Conservation (phyloP, 257 asterid genomes). For the Linderniella brevidens region DNA sequence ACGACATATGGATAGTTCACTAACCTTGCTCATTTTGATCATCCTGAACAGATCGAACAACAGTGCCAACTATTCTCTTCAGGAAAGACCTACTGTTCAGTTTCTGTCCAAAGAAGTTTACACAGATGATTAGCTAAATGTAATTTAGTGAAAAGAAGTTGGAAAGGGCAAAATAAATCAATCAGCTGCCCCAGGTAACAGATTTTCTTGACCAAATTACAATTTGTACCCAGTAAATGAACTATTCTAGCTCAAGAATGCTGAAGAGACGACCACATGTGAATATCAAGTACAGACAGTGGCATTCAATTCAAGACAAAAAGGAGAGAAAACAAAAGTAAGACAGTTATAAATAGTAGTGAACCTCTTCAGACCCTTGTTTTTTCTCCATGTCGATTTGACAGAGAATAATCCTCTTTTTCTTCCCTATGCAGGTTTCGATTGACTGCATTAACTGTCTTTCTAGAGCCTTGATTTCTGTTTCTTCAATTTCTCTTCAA, state of each 20-base stretch:
- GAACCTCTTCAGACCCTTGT: constrained; percentile 90
- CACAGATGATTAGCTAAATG: no score
- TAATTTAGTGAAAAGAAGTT: not conserved
- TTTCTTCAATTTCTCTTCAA: constrained; percentile 87
- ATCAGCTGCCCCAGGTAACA: no score
- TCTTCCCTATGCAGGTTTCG: constrained; percentile 86
- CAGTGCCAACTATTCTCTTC: constrained; percentile 82
- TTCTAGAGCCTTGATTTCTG: constrained; percentile 79
- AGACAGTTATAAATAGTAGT: constrained; percentile 9
- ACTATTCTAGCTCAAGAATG: no score
- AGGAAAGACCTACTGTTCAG: constrained; percentile 58
- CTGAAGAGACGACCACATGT: no score
- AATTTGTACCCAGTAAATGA: no score
- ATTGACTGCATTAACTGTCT: constrained; percentile 96
- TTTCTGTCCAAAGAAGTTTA: constrained; percentile 41
- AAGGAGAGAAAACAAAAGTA: not conserved
- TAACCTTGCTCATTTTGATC: constrained; percentile 91
- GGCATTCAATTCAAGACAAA: not conserved
- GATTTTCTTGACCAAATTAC: no score
- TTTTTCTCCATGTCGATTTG: constrained; percentile 80
- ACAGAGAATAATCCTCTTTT: constrained; percentile 77
- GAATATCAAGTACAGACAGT: no score
- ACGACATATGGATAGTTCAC: constrained; percentile 11
- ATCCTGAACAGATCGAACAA: constrained; percentile 92
- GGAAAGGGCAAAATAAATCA: no score